Evolutionary conservation across 2,329 filamentous ascomycete genomes (phyloP), one percentile per base, ranked within the genome.

Genomic region (Furcasterigmium sp.): DNA sequence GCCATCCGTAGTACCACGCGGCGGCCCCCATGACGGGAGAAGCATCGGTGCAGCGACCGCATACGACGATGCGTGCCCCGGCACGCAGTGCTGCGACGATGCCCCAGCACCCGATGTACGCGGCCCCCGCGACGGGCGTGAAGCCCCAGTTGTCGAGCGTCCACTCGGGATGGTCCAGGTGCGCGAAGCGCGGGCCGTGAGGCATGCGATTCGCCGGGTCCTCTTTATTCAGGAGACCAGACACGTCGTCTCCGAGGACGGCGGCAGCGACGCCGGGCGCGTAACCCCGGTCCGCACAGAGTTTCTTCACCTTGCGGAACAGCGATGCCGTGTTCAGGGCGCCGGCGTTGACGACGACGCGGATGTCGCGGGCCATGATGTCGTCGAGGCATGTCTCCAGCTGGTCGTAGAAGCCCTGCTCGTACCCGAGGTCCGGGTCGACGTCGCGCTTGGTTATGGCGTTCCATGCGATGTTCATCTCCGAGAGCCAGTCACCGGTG

Each of bases 1-100:
- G 42, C 75, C 73, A 78, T 1, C 59, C 56, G 48, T 76, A 63
- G 72, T 74, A 78, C 52, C 63, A 76, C 60, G 69, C 71, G 0
- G 74, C 72, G 0, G 71, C 71, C 0, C 67, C 73, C 21, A 77
- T 75, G 3, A 76, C 72, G 0, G 69, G 69, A 8, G 61, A 65
- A 0, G 69, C 69, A 50, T 71, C 68, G 0, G 67, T 64, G 2
- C 68, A 65, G 28, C 68, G 60, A 3, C 68, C 67, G 39, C 65
- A 68, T 14, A 70, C 60, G 32, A 70, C 55, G 23, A 71, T 69
- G 44, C 69, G 60, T 3, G 66, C 65, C 1, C 67, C 66, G 5
- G 50, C 46, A n/a, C 56, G 51, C 4, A 70, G 53, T 2, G 58
- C 68, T 18, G 54, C 57, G 17, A 60, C 57, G 44, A 70, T 69